Percentiles rank a stretch among this genome's conserved stretches.
Evolutionary conservation across 495 filamentous ascomycete genomes (phyloP).

Genomic region (Hypoxylon fuscum): DNA sequence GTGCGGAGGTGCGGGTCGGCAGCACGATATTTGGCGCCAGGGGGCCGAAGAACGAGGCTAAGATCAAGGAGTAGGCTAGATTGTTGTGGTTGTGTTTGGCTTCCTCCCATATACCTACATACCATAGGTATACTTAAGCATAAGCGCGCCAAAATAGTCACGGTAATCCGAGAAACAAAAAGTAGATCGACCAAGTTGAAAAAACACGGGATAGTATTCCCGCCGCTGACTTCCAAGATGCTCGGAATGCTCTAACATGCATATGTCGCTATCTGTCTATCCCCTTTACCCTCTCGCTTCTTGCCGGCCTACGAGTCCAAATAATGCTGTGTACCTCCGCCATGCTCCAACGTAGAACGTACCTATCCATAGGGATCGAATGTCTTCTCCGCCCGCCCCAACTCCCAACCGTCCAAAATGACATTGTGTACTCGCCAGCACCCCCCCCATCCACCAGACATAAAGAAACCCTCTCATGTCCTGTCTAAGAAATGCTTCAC

Average conservation of each 20-base stretch:
- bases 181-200: too few relatives aligned
- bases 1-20: conserved; percentile 92
- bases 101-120: too few relatives aligned
- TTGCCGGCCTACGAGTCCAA: not conserved
- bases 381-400: not conserved
- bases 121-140: too few relatives aligned
- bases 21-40: conserved; percentile 91
- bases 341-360: conserved; percentile 11
- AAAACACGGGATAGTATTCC: not conserved
- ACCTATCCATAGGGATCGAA: too few relatives aligned
- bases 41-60: conserved; percentile 76
- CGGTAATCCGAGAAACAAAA: too few relatives aligned
- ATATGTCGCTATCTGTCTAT: conserved; percentile 13
- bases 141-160: too few relatives aligned
- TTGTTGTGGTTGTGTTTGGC: too few relatives aligned
- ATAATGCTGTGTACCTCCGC: conserved; percentile 14
- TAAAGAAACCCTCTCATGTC: too few relatives aligned
- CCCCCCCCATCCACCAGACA: not conserved
- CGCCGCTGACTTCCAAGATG: not conserved
- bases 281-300: not conserved
- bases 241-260: conserved; percentile 14
- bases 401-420: not conserved
- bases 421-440: not conserved
- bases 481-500: conserved; percentile 35
- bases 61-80: conserved; percentile 61